phyloP scores from a whole-genome alignment of 2,329 filamentous ascomycete genomes.

The Neospermospora avenae region DNA sequence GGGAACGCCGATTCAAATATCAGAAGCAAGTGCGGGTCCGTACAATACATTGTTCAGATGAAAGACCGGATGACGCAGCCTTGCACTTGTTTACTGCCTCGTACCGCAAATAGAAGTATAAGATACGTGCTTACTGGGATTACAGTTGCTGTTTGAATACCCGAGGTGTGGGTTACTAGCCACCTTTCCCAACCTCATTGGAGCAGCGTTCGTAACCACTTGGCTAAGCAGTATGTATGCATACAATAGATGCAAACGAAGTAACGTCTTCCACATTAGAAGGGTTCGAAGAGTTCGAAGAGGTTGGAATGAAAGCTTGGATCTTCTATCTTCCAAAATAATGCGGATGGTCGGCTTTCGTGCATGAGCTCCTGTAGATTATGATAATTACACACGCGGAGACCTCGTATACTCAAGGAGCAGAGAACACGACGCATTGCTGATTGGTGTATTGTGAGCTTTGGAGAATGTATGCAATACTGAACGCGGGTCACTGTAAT shows the following conservation, averaged over 20 bases:
- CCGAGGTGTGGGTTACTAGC: not conserved
- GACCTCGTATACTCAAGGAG: not conserved
- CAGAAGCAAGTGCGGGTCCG: not conserved
- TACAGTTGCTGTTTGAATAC: not conserved
- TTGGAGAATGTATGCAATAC: not conserved
- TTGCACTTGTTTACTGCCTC: not conserved
- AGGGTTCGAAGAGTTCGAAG: too few relatives aligned
- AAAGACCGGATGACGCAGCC: not conserved
- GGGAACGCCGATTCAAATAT: not conserved
- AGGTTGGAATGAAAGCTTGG: not conserved
- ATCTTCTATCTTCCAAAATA: not conserved
- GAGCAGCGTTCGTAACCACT: not conserved
- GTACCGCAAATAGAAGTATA: not conserved
- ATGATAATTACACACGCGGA: not conserved
- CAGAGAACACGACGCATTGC: not conserved
- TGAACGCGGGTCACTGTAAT: not conserved
- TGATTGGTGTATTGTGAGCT: not conserved
- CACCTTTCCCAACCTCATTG: not conserved
- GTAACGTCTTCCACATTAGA: not conserved
- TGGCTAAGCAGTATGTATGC: not conserved
- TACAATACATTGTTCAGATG: not conserved
- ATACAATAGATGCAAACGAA: not conserved
- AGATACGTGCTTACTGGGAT: conserved; percentile 1
- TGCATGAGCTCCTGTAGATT: not conserved
- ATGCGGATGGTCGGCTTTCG: not conserved